Base-by-base conservation (phyloP, 768 basidiomycete genomes). In the Boletus reticuloceps region DNA sequence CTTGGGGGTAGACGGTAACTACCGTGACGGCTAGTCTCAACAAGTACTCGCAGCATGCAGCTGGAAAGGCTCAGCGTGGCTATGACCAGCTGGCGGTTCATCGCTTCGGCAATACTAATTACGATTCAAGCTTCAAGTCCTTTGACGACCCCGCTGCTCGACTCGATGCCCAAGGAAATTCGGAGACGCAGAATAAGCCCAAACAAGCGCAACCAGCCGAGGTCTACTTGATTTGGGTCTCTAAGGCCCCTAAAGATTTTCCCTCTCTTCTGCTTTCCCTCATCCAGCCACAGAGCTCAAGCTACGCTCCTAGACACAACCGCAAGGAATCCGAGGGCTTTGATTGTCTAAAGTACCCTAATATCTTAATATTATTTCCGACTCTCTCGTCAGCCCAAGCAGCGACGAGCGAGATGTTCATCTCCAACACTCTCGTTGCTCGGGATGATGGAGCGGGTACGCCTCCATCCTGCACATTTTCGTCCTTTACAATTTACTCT, bases 381-480 rank as follows among this genome's bases (percentile, higher is more conserved):
- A 10, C n/a, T 1, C 17, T 27, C 31, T 39, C 25, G 31, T 37
- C 47, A 47, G 20, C 36, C 38, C 12, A 42, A 20, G 50, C 40
- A 22, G 11, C 13, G 7, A 43, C 50, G 41, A 51, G 16, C 38
- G 27, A 20, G 44, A 60, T 65, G 64, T 29, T 56, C 3, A 3
- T 56, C n/a, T 17, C 41, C 10, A 7, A 4, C 6, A 2, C 2
- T 25, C 31, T 56, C 12, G 13, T 39, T 40, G 38, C 50, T 44
- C 46, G 55, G 32, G 13, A 6, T 36, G 0, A 7, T 3, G 10
- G 17, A 2, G 19, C 17, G 0, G 17, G 11, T 10, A 6, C 20
- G 5, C 58, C 60, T 22, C 45, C 41, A 2, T 11, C 29, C 1
- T 68, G 68, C 44, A 47, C 8, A 37, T 37, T 12, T 37, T 17